Conservation (phyloP, 306 rosid genomes). For the Macrotyloma uniflorum region DNA sequence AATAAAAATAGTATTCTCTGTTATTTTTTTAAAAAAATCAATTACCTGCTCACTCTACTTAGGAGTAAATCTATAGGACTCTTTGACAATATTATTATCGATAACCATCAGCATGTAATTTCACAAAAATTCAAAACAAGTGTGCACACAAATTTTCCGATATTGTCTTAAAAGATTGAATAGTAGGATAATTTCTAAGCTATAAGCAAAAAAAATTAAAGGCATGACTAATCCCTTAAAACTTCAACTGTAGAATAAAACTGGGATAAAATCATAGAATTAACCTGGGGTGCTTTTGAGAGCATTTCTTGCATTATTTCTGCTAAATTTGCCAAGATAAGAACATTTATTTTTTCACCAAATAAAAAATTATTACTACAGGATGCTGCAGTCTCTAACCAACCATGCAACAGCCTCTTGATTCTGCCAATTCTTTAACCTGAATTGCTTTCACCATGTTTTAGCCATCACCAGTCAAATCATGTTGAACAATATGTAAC, state of each 20-base stretch:
- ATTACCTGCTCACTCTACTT: not conserved
- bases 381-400: constrained; percentile 5
- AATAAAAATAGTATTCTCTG: not conserved
- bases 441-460: not conserved
- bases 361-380: not conserved
- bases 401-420: constrained; percentile 6
- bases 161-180: not conserved
- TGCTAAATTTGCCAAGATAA: not conserved
- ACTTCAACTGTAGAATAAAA: not conserved
- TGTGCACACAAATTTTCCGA: not conserved
- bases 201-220: not conserved
- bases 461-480: constrained; percentile 3
- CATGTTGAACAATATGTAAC: not conserved
- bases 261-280: not conserved
- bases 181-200: not conserved
- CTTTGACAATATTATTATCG: no score
- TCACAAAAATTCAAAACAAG: no score
- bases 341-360: no score
- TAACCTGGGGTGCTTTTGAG: not conserved
- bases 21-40: not conserved
- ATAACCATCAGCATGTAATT: not conserved
- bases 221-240: not conserved
- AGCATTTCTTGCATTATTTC: not conserved
- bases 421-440: constrained; percentile 22
- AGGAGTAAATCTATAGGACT: no score